Conservation (phyloP, 768 basidiomycete genomes). For the Lactarius deliciosus region DNA sequence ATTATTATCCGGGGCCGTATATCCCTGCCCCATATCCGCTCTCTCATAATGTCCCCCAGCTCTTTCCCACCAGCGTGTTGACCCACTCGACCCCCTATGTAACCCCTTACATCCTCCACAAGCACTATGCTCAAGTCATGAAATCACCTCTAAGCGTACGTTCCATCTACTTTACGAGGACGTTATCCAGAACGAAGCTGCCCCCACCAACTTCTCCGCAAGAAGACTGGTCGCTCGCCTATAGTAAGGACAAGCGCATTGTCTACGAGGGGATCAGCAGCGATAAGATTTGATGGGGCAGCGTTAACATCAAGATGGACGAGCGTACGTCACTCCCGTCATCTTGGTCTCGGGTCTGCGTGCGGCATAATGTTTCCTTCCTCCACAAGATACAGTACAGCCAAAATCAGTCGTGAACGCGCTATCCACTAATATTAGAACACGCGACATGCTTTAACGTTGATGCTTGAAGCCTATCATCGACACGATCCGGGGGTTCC, state of each 20-base stretch:
- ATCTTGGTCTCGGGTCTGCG: background rate
- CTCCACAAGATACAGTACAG: constrained; percentile 92
- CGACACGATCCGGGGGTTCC: too few relatives aligned
- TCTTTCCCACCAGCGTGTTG: constrained; percentile 51
- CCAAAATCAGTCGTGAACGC: constrained; percentile 98
- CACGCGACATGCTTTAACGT: constrained; percentile 66
- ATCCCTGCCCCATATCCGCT: background rate
- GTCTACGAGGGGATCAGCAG: constrained; percentile 96
- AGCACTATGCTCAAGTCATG: constrained; percentile 74
- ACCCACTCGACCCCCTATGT: constrained; percentile 77
- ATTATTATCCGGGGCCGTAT: too few relatives aligned
- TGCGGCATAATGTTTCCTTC: constrained; percentile 3
- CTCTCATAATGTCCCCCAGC: constrained; percentile 5
- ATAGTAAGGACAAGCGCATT: constrained; percentile 99
- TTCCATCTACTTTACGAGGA: constrained; percentile 81
- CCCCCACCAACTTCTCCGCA: constrained; percentile 99
- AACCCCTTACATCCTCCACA: constrained; percentile 87
- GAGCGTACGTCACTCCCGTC: constrained; percentile 49
- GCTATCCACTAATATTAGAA: constrained; percentile 99
- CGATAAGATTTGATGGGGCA: constrained; percentile 61
- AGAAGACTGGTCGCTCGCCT: constrained; percentile 58
- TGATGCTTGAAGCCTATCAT: too few relatives aligned
- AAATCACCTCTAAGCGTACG: constrained; percentile 59
- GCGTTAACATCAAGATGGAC: too few relatives aligned
- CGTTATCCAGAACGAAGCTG: constrained; percentile 89